A percentile compares a stretch with the other conserved stretches of the same genome.
Evolutionary conservation across 495 filamentous ascomycete species (phyloP).

Genomic region (Penicillium pancosmium): DNA sequence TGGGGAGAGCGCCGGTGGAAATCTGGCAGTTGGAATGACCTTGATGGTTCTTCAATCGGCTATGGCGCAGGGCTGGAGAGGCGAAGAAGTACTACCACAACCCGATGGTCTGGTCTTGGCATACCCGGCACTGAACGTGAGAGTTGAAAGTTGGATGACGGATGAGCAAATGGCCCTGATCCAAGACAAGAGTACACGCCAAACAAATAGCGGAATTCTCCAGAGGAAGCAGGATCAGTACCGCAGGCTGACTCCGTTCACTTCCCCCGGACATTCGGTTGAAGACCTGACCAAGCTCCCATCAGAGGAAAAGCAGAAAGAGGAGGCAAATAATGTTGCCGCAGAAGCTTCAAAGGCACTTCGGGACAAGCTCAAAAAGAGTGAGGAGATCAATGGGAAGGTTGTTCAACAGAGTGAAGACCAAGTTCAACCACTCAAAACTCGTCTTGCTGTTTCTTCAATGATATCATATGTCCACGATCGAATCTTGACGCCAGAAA

Average conservation of each 20-base stretch:
- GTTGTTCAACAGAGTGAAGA: constrained; percentile 46
- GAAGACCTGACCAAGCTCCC: constrained; percentile 37
- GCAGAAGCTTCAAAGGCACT: constrained; percentile 32
- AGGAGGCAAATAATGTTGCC: constrained; percentile 31
- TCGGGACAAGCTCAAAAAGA: constrained; percentile 28
- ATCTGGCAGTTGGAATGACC: constrained; percentile 77
- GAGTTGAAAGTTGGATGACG: constrained; percentile 98
- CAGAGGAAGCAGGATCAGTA: constrained; percentile 77
- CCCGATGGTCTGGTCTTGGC: constrained; percentile 84
- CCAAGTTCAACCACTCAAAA: constrained; percentile 72
- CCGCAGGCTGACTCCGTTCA: constrained; percentile 56
- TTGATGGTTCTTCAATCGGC: constrained; percentile 85
- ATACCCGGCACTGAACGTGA: constrained; percentile 91
- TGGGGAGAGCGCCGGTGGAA: constrained; percentile 92
- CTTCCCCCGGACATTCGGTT: constrained; percentile 70
- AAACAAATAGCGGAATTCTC: constrained; percentile 75
- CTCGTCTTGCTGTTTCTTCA: constrained; percentile 86
- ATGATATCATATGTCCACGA: constrained; percentile 99
- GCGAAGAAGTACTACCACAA: constrained; percentile 64
- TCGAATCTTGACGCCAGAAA: constrained; percentile 90
- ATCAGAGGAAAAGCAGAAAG: constrained; percentile 41
- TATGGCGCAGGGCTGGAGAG: constrained; percentile 57
- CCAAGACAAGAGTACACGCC: constrained; percentile 75
- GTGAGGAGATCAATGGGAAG: constrained; percentile 30
- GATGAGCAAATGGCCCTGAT: constrained; percentile 97